Evolutionary conservation across 192 early-diverging fungal genomes (phyloP).

Genomic region (Coemansia sp.): DNA sequence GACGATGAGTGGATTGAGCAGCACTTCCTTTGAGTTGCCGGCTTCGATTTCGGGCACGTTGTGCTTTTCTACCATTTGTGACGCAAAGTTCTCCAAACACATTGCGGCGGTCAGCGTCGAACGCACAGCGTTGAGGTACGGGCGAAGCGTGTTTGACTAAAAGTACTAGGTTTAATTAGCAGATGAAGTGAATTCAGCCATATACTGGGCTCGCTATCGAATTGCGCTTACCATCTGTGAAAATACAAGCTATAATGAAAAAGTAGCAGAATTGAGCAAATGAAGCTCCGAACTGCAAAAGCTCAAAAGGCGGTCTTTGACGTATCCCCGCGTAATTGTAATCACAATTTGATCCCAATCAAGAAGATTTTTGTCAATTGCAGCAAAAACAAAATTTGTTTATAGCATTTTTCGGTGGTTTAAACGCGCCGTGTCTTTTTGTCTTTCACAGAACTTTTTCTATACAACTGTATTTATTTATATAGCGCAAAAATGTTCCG

Average conservation of each 20-base stretch:
- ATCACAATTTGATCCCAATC: slow-evolving; percentile 7
- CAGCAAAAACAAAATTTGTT: slow-evolving; percentile 8
- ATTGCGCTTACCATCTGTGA: slow-evolving; percentile 11
- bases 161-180: background rate
- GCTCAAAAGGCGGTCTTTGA: background rate
- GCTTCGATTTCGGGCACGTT: slow-evolving; percentile 98
- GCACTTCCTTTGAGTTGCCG: slow-evolving; percentile 72
- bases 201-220: no score
- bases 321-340: background rate
- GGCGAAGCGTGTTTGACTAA: slow-evolving; percentile 95
- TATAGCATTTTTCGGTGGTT: slow-evolving; percentile 2
- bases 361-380: slow-evolving; percentile 13
- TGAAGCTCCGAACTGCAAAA: slow-evolving; percentile 1
- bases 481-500: slow-evolving; percentile 41
- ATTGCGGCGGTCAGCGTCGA: slow-evolving; percentile 91
- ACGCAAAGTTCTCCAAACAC: slow-evolving; percentile 97
- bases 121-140: slow-evolving; percentile 92
- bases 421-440: background rate
- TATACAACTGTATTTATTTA: slow-evolving; percentile 6
- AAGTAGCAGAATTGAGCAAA: background rate
- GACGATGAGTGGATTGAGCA: slow-evolving; percentile 83
- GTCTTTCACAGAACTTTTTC: slow-evolving; percentile 10
- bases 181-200: background rate
- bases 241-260: background rate
- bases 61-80: slow-evolving; percentile 95